Evolutionary conservation across 2,329 filamentous ascomycete species (phyloP).

Genomic region (Ophiocordyceps sinensis): DNA sequence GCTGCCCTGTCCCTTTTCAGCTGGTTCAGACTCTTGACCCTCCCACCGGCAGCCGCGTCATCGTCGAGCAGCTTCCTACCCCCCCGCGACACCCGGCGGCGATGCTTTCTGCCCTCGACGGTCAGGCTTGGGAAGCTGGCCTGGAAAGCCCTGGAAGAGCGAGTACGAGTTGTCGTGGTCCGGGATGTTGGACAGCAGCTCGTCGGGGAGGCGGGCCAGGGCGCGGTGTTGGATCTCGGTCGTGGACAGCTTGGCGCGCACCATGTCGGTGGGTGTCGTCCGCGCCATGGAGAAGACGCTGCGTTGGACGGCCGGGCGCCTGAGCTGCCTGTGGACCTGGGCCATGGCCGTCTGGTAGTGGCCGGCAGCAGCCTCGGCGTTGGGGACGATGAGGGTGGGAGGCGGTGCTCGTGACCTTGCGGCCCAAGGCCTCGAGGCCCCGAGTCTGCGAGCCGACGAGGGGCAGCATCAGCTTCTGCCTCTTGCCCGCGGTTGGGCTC

Average conservation of each 20-base stretch:
- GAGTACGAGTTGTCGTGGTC: constrained; percentile 78
- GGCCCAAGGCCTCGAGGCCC: constrained; percentile 80
- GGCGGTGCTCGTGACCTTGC: constrained; percentile 90
- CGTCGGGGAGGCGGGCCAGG: constrained; percentile 75
- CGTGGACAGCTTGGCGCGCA: constrained; percentile 80
- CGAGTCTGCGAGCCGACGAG: constrained; percentile 45
- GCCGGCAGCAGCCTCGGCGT: constrained; percentile 34
- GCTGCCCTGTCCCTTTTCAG: constrained; percentile 68
- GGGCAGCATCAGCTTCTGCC: background rate
- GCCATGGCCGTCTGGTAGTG: constrained; percentile 81
- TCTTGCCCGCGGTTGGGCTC: background rate
- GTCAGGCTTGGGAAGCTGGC: constrained; percentile 63
- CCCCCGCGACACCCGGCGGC: constrained; percentile 56
- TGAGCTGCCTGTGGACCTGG: constrained; percentile 79
- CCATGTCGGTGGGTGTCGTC: constrained; percentile 84
- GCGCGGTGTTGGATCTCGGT: constrained; percentile 90
- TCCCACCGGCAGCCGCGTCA: constrained; percentile 36
- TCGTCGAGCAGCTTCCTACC: constrained; percentile 65
- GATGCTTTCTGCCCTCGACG: constrained; percentile 57
- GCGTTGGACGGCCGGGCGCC: constrained; percentile 70
- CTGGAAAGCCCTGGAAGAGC: constrained; percentile 90
- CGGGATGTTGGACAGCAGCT: constrained; percentile 78
- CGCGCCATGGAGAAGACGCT: constrained; percentile 83
- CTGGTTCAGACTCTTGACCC: constrained; percentile 53
- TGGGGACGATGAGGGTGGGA: constrained; percentile 71